These are phyloP conservation scores for Dictyostelium capitatum DNA, from an alignment of 78 protist genomes.

Conservation along the genomic window DNA sequence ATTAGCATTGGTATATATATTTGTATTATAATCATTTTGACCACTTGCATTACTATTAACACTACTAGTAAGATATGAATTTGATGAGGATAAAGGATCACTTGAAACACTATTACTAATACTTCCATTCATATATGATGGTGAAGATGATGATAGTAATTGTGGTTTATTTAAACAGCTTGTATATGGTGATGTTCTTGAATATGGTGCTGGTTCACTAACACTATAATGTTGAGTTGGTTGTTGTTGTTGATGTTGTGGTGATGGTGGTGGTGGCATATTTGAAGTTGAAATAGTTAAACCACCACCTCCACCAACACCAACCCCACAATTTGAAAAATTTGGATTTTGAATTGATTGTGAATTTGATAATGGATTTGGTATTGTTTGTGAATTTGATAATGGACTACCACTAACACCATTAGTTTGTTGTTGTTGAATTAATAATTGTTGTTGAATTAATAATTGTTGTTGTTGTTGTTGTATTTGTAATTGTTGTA, in stretches of 20 bases:
- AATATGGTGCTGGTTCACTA: too few relatives aligned
- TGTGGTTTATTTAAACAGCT: too few relatives aligned
- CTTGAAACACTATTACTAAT: neutral
- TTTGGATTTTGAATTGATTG: neutral
- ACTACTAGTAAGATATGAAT: neutral
- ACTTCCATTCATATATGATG: too few relatives aligned
- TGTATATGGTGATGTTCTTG: too few relatives aligned
- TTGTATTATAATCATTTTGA: neutral
- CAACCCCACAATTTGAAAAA: neutral
- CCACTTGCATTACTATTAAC: neutral
- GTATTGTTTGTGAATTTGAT: neutral
- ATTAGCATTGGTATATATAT: neutral
- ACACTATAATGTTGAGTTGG: neutral
- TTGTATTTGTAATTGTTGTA: neutral
- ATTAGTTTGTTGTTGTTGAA: neutral
- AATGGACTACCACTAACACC: neutral
- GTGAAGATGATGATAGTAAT: too few relatives aligned
- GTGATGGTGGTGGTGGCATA: neutral
- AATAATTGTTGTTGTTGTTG: neutral
- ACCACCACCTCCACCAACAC: too few relatives aligned
- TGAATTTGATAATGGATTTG: neutral
- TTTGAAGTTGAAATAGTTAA: neutral
- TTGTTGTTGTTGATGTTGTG: neutral
- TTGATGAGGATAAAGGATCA: neutral
- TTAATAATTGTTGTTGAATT: neutral